phyloP scores from a whole-genome alignment of 2,329 filamentous ascomycete genomes.

The Scytalidium lignicola region DNA sequence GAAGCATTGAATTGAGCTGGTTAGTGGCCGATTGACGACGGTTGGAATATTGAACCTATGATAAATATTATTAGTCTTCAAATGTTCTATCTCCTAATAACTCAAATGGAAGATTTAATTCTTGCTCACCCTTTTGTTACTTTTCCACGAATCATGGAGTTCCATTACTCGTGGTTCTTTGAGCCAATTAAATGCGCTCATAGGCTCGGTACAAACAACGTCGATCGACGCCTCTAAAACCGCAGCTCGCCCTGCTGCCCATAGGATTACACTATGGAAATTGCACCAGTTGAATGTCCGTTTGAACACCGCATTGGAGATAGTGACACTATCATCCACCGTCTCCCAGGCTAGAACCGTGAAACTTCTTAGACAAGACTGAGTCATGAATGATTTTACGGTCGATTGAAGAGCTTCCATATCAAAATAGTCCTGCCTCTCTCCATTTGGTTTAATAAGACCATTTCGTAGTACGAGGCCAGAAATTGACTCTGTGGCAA shows the following conservation, averaged over 20 bases:
- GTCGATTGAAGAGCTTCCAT: constrained; percentile 35
- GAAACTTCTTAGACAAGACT: constrained; percentile 38
- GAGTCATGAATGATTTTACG: constrained; percentile 39
- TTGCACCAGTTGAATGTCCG: constrained; percentile 40
- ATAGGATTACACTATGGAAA: constrained; percentile 39
- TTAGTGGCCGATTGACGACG: not conserved
- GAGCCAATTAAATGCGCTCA: constrained; percentile 41
- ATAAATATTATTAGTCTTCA: not conserved
- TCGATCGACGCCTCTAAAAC: constrained; percentile 31
- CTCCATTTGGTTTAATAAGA: constrained; percentile 34
- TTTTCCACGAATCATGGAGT: constrained; percentile 36
- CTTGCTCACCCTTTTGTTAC: constrained; percentile 17
- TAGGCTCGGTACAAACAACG: constrained; percentile 29
- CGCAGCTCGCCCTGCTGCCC: constrained; percentile 35
- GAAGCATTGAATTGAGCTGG: constrained; percentile 3
- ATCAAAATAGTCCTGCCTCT: constrained; percentile 39
- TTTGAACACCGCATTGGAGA: constrained; percentile 37
- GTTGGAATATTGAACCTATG: constrained; percentile 3
- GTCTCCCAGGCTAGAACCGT: constrained; percentile 40
- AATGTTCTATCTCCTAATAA: not conserved
- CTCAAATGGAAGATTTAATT: not conserved
- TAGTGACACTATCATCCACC: constrained; percentile 30
- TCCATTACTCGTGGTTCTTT: constrained; percentile 40
- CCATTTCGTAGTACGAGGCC: constrained; percentile 39
- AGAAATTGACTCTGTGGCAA: constrained; percentile 30